Conservation (phyloP, 257 asterid species). For the Anisodus acutangulus region DNA sequence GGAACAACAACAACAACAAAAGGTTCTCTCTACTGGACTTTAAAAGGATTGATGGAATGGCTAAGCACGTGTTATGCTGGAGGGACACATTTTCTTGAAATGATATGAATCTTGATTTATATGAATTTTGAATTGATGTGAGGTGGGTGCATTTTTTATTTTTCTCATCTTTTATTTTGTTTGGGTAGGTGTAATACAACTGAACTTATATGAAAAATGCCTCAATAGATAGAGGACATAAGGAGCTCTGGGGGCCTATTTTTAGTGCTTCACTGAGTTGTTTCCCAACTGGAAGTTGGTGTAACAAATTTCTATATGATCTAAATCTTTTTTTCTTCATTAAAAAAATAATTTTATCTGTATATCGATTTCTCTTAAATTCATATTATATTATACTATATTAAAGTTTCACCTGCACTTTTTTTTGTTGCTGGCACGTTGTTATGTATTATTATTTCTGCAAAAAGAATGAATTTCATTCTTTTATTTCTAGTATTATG, state of each 20-base stretch:
- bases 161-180: background rate
- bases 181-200: background rate
- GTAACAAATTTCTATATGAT: background rate
- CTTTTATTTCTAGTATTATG: background rate
- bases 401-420: conserved; percentile 12
- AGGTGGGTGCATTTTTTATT: background rate
- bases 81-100: conserved; percentile 24
- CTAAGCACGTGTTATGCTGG: conserved; percentile 58
- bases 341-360: background rate
- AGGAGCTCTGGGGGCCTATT: conserved; percentile 46
- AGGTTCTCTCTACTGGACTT: conserved; percentile 25
- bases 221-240: conserved; percentile 40
- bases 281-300: conserved; percentile 43
- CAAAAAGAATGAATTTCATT: background rate
- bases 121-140: conserved; percentile 46
- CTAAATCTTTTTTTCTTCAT: background rate
- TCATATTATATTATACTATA: background rate
- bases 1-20: background rate
- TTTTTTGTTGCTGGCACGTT: conserved; percentile 20
- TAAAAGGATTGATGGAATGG: conserved; percentile 35
- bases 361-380: background rate
- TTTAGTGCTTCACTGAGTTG: conserved; percentile 45
- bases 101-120: conserved; percentile 46
- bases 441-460: conserved; percentile 3
- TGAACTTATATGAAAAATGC: conserved; percentile 37